Evolutionary conservation across 2,329 filamentous ascomycete species (phyloP).

Genomic region (Seiridium unicorne): DNA sequence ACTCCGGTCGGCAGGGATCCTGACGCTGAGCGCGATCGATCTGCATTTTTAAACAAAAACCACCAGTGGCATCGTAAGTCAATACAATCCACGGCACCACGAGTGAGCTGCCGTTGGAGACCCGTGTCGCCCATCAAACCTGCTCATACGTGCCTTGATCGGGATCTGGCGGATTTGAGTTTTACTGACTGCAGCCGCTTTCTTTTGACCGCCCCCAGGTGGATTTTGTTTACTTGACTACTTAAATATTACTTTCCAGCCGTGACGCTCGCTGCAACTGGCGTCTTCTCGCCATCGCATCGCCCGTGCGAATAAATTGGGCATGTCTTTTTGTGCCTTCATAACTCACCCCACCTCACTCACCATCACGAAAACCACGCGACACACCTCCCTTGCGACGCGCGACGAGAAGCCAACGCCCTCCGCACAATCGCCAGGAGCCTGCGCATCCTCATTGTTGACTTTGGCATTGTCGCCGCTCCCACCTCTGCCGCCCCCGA

Average conservation of each 20-base stretch:
- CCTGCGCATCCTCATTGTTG: background rate
- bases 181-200: background rate
- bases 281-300: background rate
- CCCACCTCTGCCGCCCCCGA: too few species aligned
- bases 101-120: background rate
- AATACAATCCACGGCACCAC: background rate
- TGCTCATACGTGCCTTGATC: background rate
- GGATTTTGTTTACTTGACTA: background rate
- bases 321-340: background rate
- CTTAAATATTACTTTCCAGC: background rate
- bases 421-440: background rate
- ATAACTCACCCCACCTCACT: background rate
- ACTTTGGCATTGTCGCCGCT: background rate
- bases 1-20: background rate
- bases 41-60: constrained; percentile 5
- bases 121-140: background rate
- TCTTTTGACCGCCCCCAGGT: background rate
- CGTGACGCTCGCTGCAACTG: background rate
- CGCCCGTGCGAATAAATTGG: background rate
- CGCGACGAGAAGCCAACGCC: background rate
- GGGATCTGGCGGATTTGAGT: background rate
- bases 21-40: background rate
- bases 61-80: constrained; percentile 3
- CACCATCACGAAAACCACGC: background rate
- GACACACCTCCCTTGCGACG: background rate